These are phyloP conservation scores for Mollisia scopiformis DNA, from an alignment of 2,329 filamentous ascomycete species.

Conservation along the genomic window DNA sequence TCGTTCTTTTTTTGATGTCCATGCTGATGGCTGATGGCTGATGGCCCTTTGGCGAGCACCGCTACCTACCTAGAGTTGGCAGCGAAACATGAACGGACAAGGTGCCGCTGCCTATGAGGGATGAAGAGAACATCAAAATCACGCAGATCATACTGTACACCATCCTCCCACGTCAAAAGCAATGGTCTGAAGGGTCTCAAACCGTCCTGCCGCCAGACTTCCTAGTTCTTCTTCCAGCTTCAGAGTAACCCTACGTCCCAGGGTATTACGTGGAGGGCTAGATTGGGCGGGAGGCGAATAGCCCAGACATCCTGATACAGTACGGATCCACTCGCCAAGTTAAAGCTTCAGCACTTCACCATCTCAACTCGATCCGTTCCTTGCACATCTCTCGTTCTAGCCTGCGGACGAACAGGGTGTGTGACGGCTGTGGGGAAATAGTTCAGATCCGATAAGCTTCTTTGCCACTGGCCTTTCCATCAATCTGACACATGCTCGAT, in stretches of 20 bases:
- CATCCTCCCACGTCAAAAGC: slow-evolving; percentile 4
- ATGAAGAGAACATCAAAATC: slow-evolving; percentile 2
- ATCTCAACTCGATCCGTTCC: background rate
- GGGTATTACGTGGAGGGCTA: background rate
- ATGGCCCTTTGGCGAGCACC: background rate
- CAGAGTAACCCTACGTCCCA: background rate
- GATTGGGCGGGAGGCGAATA: background rate
- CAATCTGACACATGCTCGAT: background rate
- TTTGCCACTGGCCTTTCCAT: background rate
- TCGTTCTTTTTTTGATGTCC: background rate
- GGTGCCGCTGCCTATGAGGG: background rate
- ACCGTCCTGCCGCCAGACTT: background rate
- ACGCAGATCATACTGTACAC: slow-evolving; percentile 15
- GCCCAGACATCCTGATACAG: slow-evolving; percentile 3
- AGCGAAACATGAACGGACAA: background rate
- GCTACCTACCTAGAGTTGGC: no score
- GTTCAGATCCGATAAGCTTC: background rate
- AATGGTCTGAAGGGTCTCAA: slow-evolving; percentile 11
- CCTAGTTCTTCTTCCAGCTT: background rate
- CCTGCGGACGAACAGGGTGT: background rate
- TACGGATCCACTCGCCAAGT: background rate
- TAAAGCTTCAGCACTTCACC: slow-evolving; percentile 10
- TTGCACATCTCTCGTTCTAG: slow-evolving; percentile 1
- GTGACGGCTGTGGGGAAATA: background rate
- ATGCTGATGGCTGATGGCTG: background rate